Conservation (phyloP, 129 eudicot species). For the Centrapalus pauciflorus region DNA sequence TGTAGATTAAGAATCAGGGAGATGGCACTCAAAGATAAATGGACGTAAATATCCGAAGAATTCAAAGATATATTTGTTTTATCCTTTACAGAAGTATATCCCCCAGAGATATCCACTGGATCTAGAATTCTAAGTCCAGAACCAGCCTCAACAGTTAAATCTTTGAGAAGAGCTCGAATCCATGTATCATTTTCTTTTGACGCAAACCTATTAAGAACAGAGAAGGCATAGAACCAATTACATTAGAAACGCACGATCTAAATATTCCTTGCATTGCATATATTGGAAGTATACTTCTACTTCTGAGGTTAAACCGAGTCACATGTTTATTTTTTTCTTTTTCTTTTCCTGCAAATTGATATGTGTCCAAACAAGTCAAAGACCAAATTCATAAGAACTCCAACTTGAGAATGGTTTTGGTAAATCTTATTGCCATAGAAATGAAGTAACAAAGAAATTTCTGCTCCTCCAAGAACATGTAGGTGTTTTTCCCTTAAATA, state of each 20-base stretch:
- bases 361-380: neutral
- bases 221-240: neutral
- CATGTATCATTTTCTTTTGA: conserved; percentile 90
- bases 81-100: conserved; percentile 90
- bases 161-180: conserved; percentile 85
- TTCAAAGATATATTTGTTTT: conserved; percentile 78
- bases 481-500: neutral
- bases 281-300: neutral
- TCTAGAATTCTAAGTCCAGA: conserved; percentile 92
- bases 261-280: neutral
- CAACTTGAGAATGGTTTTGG: neutral
- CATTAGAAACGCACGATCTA: neutral
- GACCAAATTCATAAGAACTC: neutral
- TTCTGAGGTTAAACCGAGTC: neutral
- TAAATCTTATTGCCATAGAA: neutral
- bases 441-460: neutral
- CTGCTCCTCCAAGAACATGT: too few relatives aligned
- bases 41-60: conserved; percentile 74
- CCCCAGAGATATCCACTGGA: conserved; percentile 94
- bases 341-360: too few relatives aligned
- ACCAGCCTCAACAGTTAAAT: conserved; percentile 90
- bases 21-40: conserved; percentile 79
- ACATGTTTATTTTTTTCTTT: too few relatives aligned
- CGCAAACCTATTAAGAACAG: conserved; percentile 60
- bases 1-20: conserved; percentile 92